Evolutionary conservation across 768 basidiomycete genomes (phyloP).

Genomic region (Podaxis sp.): DNA sequence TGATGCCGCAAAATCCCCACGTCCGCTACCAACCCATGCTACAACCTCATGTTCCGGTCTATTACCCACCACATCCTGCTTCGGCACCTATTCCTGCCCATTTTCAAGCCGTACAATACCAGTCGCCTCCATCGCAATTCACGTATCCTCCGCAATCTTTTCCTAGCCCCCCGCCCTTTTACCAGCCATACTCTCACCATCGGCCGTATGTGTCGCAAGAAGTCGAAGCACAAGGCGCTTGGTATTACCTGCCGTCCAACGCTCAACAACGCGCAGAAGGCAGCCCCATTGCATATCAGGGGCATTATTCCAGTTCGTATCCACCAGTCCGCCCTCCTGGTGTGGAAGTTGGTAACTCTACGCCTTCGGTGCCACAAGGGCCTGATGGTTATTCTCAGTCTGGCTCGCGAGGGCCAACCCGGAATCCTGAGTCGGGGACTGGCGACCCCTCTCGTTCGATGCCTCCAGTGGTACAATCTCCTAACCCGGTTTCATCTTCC

Average conservation of each 20-base stretch:
- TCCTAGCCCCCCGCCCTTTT: conserved; percentile 32
- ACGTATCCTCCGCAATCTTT: conserved; percentile 35
- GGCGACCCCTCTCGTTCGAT: conserved; percentile 1
- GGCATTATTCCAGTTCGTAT: conserved; percentile 30
- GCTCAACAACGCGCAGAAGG: conserved; percentile 22
- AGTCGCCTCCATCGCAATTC: conserved; percentile 31
- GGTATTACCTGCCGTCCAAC: conserved; percentile 49
- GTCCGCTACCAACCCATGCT: conserved; percentile 40
- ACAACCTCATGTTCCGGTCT: conserved; percentile 35
- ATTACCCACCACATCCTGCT: conserved; percentile 34
- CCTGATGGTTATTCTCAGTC: conserved; percentile 14
- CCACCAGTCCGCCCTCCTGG: conserved; percentile 23
- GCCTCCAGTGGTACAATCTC: conserved; percentile 9
- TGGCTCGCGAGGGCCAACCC: conserved; percentile 1
- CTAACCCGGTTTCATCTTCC: conserved; percentile 10
- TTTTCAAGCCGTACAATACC: conserved; percentile 32
- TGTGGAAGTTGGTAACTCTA: conserved; percentile 19
- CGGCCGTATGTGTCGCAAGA: conserved; percentile 17
- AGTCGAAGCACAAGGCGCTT: conserved; percentile 40
- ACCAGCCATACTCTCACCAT: conserved; percentile 33
- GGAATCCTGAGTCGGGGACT: conserved; percentile 6
- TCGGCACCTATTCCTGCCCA: conserved; percentile 25
- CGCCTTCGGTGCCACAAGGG: conserved; percentile 17
- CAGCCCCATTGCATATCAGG: conserved; percentile 28
- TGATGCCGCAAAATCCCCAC: conserved; percentile 40